Conservation (phyloP, 768 basidiomycete species). For the Tephrocybe sp. region DNA sequence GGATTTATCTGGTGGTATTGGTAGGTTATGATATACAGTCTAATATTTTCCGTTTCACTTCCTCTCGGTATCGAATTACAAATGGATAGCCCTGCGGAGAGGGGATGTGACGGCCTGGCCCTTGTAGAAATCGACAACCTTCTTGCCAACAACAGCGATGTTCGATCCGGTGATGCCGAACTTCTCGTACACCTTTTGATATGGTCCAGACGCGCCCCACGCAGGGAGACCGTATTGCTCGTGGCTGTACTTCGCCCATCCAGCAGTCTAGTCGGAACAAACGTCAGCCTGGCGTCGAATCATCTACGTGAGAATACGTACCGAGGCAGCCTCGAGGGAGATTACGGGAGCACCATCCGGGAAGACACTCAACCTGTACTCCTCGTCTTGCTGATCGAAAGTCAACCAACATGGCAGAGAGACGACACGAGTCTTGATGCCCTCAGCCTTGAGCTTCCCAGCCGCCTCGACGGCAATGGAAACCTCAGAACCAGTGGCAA, state of each 20-base stretch:
- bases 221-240: constrained; percentile 76
- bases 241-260: constrained; percentile 90
- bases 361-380: constrained; percentile 81
- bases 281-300: constrained; percentile 16
- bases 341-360: constrained; percentile 88
- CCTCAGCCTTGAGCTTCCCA: constrained; percentile 70
- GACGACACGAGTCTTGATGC: constrained; percentile 79
- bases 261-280: constrained; percentile 46
- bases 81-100: constrained; percentile 65
- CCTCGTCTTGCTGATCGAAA: constrained; percentile 77
- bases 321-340: constrained; percentile 79
- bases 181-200: constrained; percentile 88
- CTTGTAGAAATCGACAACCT: constrained; percentile 87
- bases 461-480: constrained; percentile 86
- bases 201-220: constrained; percentile 91
- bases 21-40: constrained; percentile 4
- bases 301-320: constrained; percentile 18
- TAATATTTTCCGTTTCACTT: constrained; percentile 4
- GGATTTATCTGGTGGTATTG: background rate
- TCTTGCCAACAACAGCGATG: constrained; percentile 80
- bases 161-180: constrained; percentile 80
- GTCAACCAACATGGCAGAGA: constrained; percentile 89
- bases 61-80: constrained; percentile 18
- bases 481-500: constrained; percentile 89
- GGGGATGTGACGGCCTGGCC: constrained; percentile 75